phyloP scores from a whole-genome alignment of 2,329 filamentous ascomycete species.

The Kalaharituber pfeilii region DNA sequence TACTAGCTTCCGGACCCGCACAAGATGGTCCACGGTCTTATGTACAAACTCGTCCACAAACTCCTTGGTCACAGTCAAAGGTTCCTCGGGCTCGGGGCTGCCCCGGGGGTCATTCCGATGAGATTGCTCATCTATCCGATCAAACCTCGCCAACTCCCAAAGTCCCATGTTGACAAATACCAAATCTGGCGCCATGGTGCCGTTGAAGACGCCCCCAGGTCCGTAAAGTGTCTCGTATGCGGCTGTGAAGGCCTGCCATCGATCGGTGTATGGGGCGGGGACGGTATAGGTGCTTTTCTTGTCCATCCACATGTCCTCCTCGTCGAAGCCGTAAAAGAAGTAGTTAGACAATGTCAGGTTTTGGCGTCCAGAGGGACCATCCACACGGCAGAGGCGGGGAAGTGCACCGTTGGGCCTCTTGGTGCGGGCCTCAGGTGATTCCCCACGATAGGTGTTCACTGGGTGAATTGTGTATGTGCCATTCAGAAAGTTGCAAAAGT shows the following conservation, averaged over 20 bases:
- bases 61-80: background rate
- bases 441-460: background rate
- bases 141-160: slow-evolving; percentile 3
- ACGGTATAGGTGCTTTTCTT: background rate
- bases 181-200: background rate
- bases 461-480: background rate
- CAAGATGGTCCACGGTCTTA: background rate
- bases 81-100: background rate
- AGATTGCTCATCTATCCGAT: background rate
- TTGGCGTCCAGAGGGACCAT: background rate
- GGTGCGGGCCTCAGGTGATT: background rate
- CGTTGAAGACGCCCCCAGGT: background rate
- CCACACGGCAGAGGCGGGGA: background rate
- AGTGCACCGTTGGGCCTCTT: background rate
- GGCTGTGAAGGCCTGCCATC: background rate
- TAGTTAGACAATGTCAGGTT: background rate
- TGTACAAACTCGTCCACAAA: background rate
- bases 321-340: slow-evolving; percentile 3
- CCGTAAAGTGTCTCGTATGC: background rate
- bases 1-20: background rate
- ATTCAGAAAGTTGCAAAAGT: background rate
- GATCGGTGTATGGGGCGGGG: background rate
- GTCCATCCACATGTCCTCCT: background rate
- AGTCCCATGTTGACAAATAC: slow-evolving; percentile 1
- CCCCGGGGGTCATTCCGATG: background rate